These are phyloP conservation scores for Fusarium ramigenum DNA, from an alignment of 2,329 filamentous ascomycete species.

Conservation along the genomic window DNA sequence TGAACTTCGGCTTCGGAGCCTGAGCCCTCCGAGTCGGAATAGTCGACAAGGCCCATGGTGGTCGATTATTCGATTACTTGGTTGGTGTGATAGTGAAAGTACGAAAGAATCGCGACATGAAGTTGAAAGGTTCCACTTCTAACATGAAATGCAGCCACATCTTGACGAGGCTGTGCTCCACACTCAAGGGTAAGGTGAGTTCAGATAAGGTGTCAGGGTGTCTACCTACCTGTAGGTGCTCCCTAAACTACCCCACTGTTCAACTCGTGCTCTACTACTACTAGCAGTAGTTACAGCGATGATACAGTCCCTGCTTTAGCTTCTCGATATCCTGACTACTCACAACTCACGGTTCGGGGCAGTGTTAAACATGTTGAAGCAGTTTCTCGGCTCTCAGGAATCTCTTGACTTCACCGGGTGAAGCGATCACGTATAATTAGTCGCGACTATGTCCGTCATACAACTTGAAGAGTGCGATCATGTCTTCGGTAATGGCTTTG, in stretches of 20 bases:
- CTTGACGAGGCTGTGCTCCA: constrained; percentile 33
- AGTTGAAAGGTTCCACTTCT: constrained; percentile 25
- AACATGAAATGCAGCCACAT: constrained; percentile 32
- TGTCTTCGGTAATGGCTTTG: not conserved
- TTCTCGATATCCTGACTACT: not conserved
- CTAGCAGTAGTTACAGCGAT: not conserved
- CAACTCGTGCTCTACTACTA: constrained; percentile 8
- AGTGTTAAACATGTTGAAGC: constrained; percentile 32
- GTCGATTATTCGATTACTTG: not conserved
- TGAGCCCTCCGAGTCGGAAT: constrained; percentile 86
- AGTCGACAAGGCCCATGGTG: constrained; percentile 81
- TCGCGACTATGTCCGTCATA: constrained; percentile 49
- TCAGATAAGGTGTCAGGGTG: not conserved
- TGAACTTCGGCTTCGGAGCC: constrained; percentile 63
- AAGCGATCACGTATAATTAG: constrained; percentile 1
- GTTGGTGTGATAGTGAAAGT: not conserved
- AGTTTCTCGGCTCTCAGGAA: not conserved
- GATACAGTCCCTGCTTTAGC: constrained; percentile 5
- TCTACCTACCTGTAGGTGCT: not conserved
- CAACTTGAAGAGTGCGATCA: constrained; percentile 51
- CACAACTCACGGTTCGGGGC: not conserved
- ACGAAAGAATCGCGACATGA: constrained; percentile 6
- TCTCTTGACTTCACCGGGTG: not conserved
- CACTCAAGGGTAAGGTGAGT: not conserved
- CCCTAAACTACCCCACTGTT: constrained; percentile 13